Base-by-base conservation (phyloP, 257 asterid species). In the Scutellaria baicalensis region DNA sequence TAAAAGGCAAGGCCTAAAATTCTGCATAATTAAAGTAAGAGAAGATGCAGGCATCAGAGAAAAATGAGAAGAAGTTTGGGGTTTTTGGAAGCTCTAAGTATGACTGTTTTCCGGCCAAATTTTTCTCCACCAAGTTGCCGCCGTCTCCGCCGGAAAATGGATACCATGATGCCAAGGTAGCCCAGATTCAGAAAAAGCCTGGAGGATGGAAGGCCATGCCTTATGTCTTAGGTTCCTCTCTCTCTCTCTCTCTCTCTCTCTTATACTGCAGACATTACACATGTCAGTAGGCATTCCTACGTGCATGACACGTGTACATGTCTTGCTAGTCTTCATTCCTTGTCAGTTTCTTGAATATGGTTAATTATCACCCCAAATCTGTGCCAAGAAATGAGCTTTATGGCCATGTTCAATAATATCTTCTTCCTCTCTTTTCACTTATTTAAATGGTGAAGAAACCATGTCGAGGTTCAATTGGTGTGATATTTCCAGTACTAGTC, bases 161-260 rank as follows among this genome's bases (percentile, higher is more conserved):
- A 20, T 45, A 16, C 35, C 80, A 73, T 1, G 86, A 70, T 44
- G 62, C 66, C 0, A 66, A 64, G 76, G 31, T 54, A 10, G 16
- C 57, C 51, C 44, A 14, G 42, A 70, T 50, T 55, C 44, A 42
- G 69, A 67, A 47, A 40, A 70, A 79, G 69, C 90, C 82, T 10
- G 92, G 94, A 36, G 95, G 96, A 33, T 88, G 96, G 96, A 91
- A 76, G 59, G 81, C 94, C 78, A 88, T 91, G 87, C 88, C 95
- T 12, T 88, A 74, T 16, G 72, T 91, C 54, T 77, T 91, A 66
- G 96, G 96, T 91, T 52, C 56, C 60, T 63, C 62, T 59, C 73
- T 70, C 77, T 55, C 62, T 60, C 45, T 42, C 52, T 13, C 65
- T 55, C 74, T 62, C 64, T 52, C 50, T 61, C 63, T 55, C 54